Evolutionary conservation across 169 alveolate genomes (phyloP), one percentile per base, ranked within the genome.

Genomic region (Eimeria falciformis): DNA sequence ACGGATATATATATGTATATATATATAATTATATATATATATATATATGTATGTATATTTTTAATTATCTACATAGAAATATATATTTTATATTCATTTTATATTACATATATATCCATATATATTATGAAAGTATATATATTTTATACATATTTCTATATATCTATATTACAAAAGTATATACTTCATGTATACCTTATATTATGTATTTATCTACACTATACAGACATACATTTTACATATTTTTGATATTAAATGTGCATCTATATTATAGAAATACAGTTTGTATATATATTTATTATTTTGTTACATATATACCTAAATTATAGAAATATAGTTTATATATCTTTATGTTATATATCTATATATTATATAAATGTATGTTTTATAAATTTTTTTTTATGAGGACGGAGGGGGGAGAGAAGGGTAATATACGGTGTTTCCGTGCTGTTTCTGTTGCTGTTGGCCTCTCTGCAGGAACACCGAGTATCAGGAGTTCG

Each of bases 401-500:
- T 50, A 50, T 50, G 14, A 50, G n/a, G n/a, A n/a, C n/a, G n/a
- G n/a, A n/a, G 71, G 71, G 71, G 18, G 71, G 18, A 12, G 37
- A 58, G 5, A 58, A 23, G 23, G 37, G 6, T 58, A 29, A 58
- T 46, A 14, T 23, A 9, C 33, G 25, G 25, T 55, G 58, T n/a
- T 56, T 43, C 17, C n/a, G 23, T 23, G 0, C 17, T 12, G 58
- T 56, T 55, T 55, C 25, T 50, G n/a, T 18, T 55, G 5, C 23
- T 25, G 58, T 14, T 55, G 45, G 18, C 37, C n/a, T 33, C 56
- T 29, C 2, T 0, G 37, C 56, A 86, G 92, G 92, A 86, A 86
- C 46, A 86, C 92, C 47, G 92, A 86, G 77, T 86, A 86, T 46
- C 86, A 68, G 56, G 87, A 86, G 27, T 86, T 86, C 47, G 71